phyloP scores from a whole-genome alignment of 441 rosid species.

The Bocquillonia castaneifolia region DNA sequence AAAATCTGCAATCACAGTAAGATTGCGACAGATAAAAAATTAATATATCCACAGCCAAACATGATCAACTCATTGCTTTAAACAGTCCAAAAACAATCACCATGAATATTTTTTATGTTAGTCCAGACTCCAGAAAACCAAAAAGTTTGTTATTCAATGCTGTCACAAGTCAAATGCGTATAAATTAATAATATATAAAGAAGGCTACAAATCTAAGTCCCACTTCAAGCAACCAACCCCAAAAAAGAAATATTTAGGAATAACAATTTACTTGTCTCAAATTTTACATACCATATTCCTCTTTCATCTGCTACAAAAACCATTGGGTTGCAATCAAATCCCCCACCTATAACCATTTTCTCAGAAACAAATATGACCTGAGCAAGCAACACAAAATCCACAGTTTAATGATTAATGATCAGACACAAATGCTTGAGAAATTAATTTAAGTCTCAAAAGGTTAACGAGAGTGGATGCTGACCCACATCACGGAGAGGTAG shows the following conservation, averaged over 20 bases:
- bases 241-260: not conserved
- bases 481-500: slow-evolving; percentile 99
- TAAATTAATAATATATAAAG: not conserved
- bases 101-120: not conserved
- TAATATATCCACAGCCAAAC: not conserved
- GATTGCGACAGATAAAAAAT: not conserved
- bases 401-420: slow-evolving; percentile 17
- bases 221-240: not conserved
- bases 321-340: slow-evolving; percentile 92
- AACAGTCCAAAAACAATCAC: not conserved
- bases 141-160: too few relatives aligned
- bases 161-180: too few relatives aligned
- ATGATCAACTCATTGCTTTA: not conserved
- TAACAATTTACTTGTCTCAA: not conserved
- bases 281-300: slow-evolving; percentile 69
- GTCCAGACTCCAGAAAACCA: too few relatives aligned
- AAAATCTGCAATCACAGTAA: not conserved
- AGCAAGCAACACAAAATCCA: slow-evolving; percentile 16
- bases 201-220: not conserved
- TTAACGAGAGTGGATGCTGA: slow-evolving; percentile 80
- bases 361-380: slow-evolving; percentile 90
- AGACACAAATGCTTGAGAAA: slow-evolving; percentile 22
- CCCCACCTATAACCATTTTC: slow-evolving; percentile 89
- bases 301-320: slow-evolving; percentile 91
- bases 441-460: slow-evolving; percentile 25